Percentiles rank a stretch among this genome's conserved stretches.
phyloP scores from a whole-genome alignment of 371 early-diverging fungal genomes.

The Circinella umbellata region DNA sequence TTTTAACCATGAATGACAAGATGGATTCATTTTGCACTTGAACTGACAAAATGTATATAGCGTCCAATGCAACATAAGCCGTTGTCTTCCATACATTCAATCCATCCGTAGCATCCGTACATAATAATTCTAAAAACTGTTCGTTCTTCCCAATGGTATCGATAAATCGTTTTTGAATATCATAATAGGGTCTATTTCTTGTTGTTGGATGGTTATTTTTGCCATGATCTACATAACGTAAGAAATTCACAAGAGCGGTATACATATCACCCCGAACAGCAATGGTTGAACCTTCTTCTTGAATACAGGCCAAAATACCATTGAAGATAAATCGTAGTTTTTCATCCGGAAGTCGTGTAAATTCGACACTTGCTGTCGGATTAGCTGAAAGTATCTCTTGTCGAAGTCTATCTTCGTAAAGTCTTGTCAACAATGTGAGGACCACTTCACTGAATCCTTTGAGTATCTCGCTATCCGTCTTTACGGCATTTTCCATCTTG shows the following conservation, averaged over 20 bases:
- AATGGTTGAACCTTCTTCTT: constrained; percentile 61
- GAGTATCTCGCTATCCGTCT: constrained; percentile 50
- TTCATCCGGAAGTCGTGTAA: constrained; percentile 59
- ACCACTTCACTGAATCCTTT: constrained; percentile 68
- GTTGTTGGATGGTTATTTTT: neutral
- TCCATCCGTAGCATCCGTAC: constrained; percentile 85
- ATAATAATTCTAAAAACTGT: constrained; percentile 69
- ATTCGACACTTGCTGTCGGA: constrained; percentile 25
- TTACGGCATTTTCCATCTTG: constrained; percentile 46
- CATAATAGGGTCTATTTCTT: neutral
- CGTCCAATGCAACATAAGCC: constrained; percentile 80
- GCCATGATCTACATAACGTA: constrained; percentile 58
- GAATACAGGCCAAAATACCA: constrained; percentile 71
- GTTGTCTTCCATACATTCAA: constrained; percentile 84
- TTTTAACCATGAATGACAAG: constrained; percentile 64
- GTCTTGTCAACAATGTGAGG: constrained; percentile 54
- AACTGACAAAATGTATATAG: constrained; percentile 62
- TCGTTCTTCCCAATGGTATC: constrained; percentile 42
- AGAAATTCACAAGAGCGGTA: constrained; percentile 72
- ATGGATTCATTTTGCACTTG: constrained; percentile 59
- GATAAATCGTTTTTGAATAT: constrained; percentile 26
- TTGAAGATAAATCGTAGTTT: constrained; percentile 60
- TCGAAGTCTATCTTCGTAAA: constrained; percentile 30
- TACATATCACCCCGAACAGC: constrained; percentile 85
- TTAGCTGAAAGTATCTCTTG: constrained; percentile 42